phyloP scores from a whole-genome alignment of 1,139 yeast genomes.

The Geotrichum fermentans region DNA sequence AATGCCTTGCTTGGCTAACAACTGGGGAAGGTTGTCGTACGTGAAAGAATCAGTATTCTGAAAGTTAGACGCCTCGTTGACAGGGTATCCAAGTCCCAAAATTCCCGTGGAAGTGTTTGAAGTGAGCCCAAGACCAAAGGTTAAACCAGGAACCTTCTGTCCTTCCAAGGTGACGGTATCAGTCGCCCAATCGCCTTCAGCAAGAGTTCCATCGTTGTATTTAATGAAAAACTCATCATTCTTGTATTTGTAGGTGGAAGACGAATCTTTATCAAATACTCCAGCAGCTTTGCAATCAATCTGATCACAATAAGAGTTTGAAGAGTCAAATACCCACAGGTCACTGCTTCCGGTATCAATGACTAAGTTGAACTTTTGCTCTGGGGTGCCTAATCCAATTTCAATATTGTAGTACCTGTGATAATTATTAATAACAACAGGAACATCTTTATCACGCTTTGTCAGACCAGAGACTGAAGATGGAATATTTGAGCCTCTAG shows the following conservation, averaged over 20 bases:
- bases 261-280: slow-evolving; percentile 38
- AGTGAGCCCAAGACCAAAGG: slow-evolving; percentile 31
- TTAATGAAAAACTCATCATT: slow-evolving; percentile 35
- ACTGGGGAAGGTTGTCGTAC: slow-evolving; percentile 40
- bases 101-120: slow-evolving; percentile 34
- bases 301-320: slow-evolving; percentile 36
- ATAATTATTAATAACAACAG: not conserved
- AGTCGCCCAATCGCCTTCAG: slow-evolving; percentile 31
- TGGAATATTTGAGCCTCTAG: not conserved
- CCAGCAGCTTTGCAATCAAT: slow-evolving; percentile 18
- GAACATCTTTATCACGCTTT: not conserved
- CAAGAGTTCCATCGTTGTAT: slow-evolving; percentile 32
- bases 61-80: slow-evolving; percentile 39
- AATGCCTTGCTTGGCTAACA: slow-evolving; percentile 43
- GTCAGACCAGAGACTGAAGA: not conserved
- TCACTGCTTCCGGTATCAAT: slow-evolving; percentile 69
- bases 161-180: slow-evolving; percentile 25
- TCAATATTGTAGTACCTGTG: slow-evolving; percentile 36
- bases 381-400: slow-evolving; percentile 29
- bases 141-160: slow-evolving; percentile 20
- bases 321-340: slow-evolving; percentile 49
- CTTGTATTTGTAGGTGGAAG: slow-evolving; percentile 25
- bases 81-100: slow-evolving; percentile 36
- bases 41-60: not conserved
- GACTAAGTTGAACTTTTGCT: slow-evolving; percentile 27